A percentile compares a stretch with the other conserved stretches of the same genome.
Conservation (phyloP, 202 grass and related monocot genomes). For the Panicum hallii region DNA sequence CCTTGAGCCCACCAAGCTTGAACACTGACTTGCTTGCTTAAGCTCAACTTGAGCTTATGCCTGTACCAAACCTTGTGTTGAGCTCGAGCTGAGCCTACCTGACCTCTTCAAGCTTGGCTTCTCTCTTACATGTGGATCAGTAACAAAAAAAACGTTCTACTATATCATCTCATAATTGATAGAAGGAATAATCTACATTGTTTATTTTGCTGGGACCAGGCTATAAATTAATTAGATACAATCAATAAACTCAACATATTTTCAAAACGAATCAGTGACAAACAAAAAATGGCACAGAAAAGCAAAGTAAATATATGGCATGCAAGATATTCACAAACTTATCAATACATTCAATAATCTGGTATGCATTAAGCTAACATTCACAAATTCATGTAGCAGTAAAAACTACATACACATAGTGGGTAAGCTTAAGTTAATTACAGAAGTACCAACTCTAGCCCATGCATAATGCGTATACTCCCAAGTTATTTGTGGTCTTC, state of each 20-base stretch:
- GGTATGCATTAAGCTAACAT: not conserved
- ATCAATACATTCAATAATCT: conserved; percentile 18
- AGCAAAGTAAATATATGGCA: conserved; percentile 4
- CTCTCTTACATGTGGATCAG: not conserved
- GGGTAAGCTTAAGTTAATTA: conserved; percentile 8
- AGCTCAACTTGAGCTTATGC: not conserved
- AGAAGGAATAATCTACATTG: conserved; percentile 7
- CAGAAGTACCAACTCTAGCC: not conserved
- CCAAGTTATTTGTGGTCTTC: not conserved
- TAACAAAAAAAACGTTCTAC: not conserved
- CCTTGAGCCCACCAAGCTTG: not conserved
- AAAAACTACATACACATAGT: not conserved
- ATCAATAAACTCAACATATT: conserved; percentile 19
- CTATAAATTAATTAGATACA: not conserved
- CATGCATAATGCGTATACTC: not conserved
- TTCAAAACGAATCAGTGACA: not conserved
- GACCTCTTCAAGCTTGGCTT: not conserved
- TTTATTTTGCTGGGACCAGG: not conserved
- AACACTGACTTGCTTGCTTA: not conserved
- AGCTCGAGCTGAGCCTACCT: not conserved
- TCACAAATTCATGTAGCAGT: not conserved
- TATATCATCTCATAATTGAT: not conserved
- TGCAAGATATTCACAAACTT: not conserved
- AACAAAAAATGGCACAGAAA: not conserved
- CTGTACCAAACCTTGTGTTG: not conserved